Percentiles rank a stretch among this genome's conserved stretches.
Evolutionary conservation across 1,139 yeast species (phyloP).

Genomic region (Arxiozyma bovina): DNA sequence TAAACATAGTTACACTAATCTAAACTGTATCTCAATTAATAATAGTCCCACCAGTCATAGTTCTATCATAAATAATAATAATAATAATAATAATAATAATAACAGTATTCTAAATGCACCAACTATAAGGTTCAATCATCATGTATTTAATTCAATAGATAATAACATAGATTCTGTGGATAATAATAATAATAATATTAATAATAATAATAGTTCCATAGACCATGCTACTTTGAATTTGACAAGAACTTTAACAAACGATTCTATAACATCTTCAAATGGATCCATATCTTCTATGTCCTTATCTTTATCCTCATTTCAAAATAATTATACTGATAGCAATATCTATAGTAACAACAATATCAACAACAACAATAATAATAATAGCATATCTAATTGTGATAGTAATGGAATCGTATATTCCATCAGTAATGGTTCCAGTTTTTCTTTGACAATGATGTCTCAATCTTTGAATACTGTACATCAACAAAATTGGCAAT

Average conservation of each 20-base stretch:
- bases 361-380: not conserved
- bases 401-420: not conserved
- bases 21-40: not conserved
- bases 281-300: constrained; percentile 8
- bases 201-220: not conserved
- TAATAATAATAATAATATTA: not conserved
- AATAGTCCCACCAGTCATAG: constrained; percentile 2
- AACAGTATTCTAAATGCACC: constrained; percentile 1
- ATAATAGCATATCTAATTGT: not conserved
- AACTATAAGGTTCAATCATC: constrained; percentile 2
- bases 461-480: constrained; percentile 21
- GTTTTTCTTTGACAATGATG: constrained; percentile 2
- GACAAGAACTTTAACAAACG: constrained; percentile 3
- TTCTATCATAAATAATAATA: not conserved
- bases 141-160: constrained; percentile 2
- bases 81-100: not conserved
- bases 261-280: constrained; percentile 5
- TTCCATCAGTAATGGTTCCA: not conserved
- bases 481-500: constrained; percentile 52
- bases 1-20: not conserved
- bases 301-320: constrained; percentile 2
- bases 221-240: not conserved
- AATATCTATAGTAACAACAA: not conserved
- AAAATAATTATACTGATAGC: not conserved
- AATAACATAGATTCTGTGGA: constrained; percentile 1